A percentile compares a stretch with the other conserved stretches of the same genome.
phyloP scores from a whole-genome alignment of 2,329 filamentous ascomycete species.

The Calcarisporium arbuscula region DNA sequence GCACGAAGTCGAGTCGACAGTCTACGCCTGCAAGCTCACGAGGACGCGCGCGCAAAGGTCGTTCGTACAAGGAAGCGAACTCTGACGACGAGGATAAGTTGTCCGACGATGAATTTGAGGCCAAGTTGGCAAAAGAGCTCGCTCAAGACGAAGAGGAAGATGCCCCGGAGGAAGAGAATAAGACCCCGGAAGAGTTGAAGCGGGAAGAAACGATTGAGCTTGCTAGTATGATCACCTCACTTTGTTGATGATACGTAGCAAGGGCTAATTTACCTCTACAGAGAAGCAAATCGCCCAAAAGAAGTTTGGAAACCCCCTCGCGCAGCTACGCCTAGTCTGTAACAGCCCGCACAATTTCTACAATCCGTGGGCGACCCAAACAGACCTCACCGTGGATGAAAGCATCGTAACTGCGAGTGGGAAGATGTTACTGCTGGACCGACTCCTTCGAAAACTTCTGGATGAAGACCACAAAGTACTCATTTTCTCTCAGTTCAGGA shows the following conservation, averaged over 20 bases:
- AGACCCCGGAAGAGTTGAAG: constrained; percentile 55
- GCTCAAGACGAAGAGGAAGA: constrained; percentile 33
- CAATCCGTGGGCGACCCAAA: constrained; percentile 69
- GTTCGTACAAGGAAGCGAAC: constrained; percentile 47
- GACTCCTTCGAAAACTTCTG: constrained; percentile 72
- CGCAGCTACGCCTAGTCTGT: constrained; percentile 87
- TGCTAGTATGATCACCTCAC: constrained; percentile 53
- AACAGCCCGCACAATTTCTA: constrained; percentile 97
- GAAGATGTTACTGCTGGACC: constrained; percentile 92
- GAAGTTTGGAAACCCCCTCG: constrained; percentile 86
- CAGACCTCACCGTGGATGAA: constrained; percentile 62
- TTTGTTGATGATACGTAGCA: fast-evolving
- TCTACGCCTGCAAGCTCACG: constrained; percentile 63
- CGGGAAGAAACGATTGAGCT: constrained; percentile 63
- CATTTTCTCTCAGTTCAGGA: constrained; percentile 96
- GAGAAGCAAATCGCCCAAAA: constrained; percentile 83
- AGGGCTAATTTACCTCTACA: constrained; percentile 26
- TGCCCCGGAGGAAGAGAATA: constrained; percentile 16
- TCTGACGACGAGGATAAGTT: constrained; percentile 52
- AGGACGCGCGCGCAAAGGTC: constrained; percentile 43
- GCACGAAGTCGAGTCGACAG: constrained; percentile 64
- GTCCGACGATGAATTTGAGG: constrained; percentile 80
- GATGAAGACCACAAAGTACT: constrained; percentile 77
- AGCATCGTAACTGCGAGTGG: constrained; percentile 80
- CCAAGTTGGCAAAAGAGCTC: constrained; percentile 62